Conservation (phyloP, 2,329 filamentous ascomycete genomes). For the Dactylonectria macrodidyma region DNA sequence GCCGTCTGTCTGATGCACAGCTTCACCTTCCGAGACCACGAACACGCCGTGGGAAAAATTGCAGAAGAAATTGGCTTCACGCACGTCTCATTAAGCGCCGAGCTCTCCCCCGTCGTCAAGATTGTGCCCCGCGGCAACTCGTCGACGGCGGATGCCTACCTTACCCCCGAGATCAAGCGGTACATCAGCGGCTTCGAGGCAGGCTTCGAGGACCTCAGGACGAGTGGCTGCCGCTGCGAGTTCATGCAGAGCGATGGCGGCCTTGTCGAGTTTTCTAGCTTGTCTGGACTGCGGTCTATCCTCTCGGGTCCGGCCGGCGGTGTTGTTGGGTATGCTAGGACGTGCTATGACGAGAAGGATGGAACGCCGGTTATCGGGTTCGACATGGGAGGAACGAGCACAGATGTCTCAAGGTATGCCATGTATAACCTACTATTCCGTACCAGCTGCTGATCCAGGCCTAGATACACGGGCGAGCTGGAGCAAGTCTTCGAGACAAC, state of each 20-base stretch:
- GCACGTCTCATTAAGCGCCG: conserved; percentile 75
- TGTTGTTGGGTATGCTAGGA: conserved; percentile 91
- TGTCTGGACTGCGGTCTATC: conserved; percentile 87
- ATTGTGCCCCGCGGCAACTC: conserved; percentile 57
- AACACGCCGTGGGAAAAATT: conserved; percentile 80
- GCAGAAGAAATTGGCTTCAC: conserved; percentile 80
- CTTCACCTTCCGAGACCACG: conserved; percentile 90
- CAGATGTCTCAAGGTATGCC: conserved; percentile 87
- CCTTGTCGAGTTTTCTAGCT: conserved; percentile 79
- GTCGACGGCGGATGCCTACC: conserved; percentile 58
- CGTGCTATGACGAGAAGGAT: conserved; percentile 86
- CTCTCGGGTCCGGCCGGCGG: conserved; percentile 90
- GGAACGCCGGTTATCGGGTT: conserved; percentile 91
- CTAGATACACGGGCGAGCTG: conserved; percentile 76
- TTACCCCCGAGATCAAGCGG: conserved; percentile 55
- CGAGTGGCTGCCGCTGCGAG: conserved; percentile 83
- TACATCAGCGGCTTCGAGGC: conserved; percentile 79
- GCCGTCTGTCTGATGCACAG: conserved; percentile 92
- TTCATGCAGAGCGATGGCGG: conserved; percentile 93
- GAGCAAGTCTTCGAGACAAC: conserved; percentile 96
- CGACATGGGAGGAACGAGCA: conserved; percentile 92
- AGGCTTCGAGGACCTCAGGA: conserved; percentile 79
- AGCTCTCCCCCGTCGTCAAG: conserved; percentile 58
- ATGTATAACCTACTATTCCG: not conserved
- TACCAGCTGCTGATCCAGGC: not conserved